Evolutionary conservation across 2,329 filamentous ascomycete species (phyloP).

Genomic region (Cladophialophora yegresii): DNA sequence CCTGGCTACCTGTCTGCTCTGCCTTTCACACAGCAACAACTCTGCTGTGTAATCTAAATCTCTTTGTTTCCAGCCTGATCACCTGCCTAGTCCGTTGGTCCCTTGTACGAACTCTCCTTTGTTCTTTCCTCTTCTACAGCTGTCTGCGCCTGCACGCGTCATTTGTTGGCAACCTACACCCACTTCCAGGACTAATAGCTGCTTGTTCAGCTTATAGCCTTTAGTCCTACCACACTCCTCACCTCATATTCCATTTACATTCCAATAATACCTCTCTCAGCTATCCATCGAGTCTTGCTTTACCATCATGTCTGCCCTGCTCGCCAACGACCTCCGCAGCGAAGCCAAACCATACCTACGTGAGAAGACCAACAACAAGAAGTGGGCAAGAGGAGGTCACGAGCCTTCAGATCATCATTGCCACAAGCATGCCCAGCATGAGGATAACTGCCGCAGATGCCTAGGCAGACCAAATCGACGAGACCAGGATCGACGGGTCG

Average conservation of each 20-base stretch:
- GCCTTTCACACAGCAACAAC: constrained; percentile 15
- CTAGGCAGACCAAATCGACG: constrained; percentile 25
- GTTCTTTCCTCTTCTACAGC: constrained; percentile 19
- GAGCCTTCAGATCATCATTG: constrained; percentile 17
- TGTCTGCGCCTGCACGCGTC: constrained; percentile 20
- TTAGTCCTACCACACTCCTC: constrained; percentile 11
- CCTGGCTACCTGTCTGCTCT: neutral
- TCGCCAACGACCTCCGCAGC: constrained; percentile 57
- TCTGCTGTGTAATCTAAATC: constrained; percentile 6
- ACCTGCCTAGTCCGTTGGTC: constrained; percentile 3
- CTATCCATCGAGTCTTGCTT: neutral
- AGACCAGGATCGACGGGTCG: constrained; percentile 21
- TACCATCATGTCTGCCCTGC: constrained; percentile 42
- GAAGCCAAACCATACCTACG: constrained; percentile 53
- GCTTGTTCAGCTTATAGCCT: constrained; percentile 1
- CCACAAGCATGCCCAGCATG: constrained; percentile 26
- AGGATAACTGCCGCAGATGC: constrained; percentile 33
- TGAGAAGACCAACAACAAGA: constrained; percentile 44
- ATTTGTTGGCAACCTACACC: constrained; percentile 7
- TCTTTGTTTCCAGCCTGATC: constrained; percentile 14
- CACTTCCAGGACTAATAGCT: constrained; percentile 1
- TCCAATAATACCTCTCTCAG: constrained; percentile 23
- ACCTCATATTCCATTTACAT: neutral
- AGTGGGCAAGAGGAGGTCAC: constrained; percentile 45
- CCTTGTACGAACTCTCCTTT: constrained; percentile 22